Conservation (phyloP, 495 filamentous ascomycete species). For the Oleoguttula mirabilis region DNA sequence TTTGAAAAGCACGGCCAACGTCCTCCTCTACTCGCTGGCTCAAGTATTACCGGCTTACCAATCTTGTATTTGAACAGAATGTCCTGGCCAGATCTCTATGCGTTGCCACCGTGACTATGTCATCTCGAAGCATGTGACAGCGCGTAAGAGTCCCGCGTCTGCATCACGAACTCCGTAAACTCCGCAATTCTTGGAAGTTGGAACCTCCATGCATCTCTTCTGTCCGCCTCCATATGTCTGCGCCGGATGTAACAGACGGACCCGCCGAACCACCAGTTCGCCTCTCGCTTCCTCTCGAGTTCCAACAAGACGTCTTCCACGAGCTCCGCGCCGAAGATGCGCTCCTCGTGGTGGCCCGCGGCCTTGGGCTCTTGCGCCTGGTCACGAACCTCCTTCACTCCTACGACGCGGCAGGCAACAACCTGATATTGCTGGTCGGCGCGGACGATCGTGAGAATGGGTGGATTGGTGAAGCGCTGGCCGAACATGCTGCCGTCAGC, state of each 20-base stretch:
- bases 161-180: too few relatives aligned
- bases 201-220: too few relatives aligned
- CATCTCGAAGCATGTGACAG: too few relatives aligned
- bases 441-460: conserved; percentile 83
- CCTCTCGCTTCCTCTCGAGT: conserved; percentile 70
- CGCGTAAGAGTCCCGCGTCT: too few relatives aligned
- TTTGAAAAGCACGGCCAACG: too few relatives aligned
- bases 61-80: too few relatives aligned
- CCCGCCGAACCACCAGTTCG: conserved; percentile 50
- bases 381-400: conserved; percentile 91
- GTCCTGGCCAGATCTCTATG: too few relatives aligned
- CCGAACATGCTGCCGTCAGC: conserved; percentile 85
- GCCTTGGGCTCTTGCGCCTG: conserved; percentile 78
- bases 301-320: conserved; percentile 76
- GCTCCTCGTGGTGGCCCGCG: conserved; percentile 79
- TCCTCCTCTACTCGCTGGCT: too few relatives aligned
- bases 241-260: not conserved
- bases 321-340: conserved; percentile 86
- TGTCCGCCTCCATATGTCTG: too few relatives aligned
- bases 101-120: too few relatives aligned
- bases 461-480: conserved; percentile 50
- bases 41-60: too few relatives aligned
- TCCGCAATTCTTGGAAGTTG: too few relatives aligned
- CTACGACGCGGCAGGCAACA: conserved; percentile 91
- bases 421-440: conserved; percentile 78